Conservation (phyloP, 2,329 filamentous ascomycete genomes). For the Arthroderma uncinatum region DNA sequence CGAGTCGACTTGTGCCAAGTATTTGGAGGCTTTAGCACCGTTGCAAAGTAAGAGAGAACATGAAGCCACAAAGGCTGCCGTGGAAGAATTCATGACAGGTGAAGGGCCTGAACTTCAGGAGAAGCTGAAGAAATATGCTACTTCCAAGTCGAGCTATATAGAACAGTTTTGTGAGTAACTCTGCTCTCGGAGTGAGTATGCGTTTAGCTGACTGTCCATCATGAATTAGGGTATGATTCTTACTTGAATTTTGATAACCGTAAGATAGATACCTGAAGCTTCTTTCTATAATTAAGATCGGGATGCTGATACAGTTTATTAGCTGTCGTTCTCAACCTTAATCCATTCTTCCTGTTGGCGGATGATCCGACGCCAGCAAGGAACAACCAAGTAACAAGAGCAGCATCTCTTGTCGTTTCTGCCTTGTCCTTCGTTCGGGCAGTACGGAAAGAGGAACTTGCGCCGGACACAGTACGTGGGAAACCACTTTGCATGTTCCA, state of each 20-base stretch:
- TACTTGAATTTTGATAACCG: conserved; percentile 95
- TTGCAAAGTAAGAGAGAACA: conserved; percentile 73
- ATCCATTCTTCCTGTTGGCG: conserved; percentile 93
- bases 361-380: conserved; percentile 93
- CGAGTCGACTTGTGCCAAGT: conserved; percentile 64
- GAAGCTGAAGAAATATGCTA: conserved; percentile 79
- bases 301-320: not conserved
- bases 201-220: not conserved
- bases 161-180: conserved; percentile 94
- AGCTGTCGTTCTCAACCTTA: conserved; percentile 88
- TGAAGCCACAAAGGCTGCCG: conserved; percentile 65
- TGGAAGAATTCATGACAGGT: conserved; percentile 66
- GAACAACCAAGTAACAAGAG: conserved; percentile 91
- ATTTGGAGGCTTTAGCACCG: conserved; percentile 66
- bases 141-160: conserved; percentile 87
- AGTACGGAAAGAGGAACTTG: conserved; percentile 82
- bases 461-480: conserved; percentile 74
- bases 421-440: conserved; percentile 86
- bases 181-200: not conserved
- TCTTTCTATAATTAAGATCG: not conserved
- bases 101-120: conserved; percentile 82
- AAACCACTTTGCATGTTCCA: conserved; percentile 95
- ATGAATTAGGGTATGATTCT: conserved; percentile 79
- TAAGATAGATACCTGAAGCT: conserved; percentile 21
- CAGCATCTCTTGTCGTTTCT: conserved; percentile 82